Evolutionary conservation across 768 basidiomycete species (phyloP).

Genomic region (Mrakia gelida): DNA sequence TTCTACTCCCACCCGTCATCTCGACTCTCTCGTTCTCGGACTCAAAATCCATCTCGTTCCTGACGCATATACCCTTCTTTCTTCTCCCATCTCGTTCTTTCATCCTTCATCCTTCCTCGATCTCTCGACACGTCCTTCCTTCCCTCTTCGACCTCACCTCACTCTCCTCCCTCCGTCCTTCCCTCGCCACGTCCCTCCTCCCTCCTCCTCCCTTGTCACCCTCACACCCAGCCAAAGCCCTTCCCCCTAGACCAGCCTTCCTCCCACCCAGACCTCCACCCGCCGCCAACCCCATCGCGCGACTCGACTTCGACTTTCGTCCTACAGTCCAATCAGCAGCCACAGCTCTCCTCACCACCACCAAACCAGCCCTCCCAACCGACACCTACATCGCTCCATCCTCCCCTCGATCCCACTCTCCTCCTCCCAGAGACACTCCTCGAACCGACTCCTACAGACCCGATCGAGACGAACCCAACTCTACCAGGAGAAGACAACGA

Average conservation of each 20-base stretch:
- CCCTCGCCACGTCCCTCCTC: background rate
- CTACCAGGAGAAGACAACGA: constrained; percentile 9
- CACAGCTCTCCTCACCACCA: background rate
- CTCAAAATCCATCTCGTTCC: background rate
- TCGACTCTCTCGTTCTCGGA: too few relatives aligned
- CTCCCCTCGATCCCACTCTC: background rate
- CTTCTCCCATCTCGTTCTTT: background rate
- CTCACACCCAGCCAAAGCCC: background rate
- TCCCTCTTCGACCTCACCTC: background rate
- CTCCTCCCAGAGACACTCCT: background rate
- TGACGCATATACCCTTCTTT: background rate
- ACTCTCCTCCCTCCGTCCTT: background rate
- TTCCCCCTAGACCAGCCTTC: background rate
- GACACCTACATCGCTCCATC: constrained; percentile 5
- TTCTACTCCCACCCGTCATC: background rate
- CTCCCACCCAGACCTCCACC: constrained; percentile 9
- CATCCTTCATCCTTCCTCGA: background rate
- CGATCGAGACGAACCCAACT: constrained; percentile 4
- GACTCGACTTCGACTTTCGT: constrained; percentile 17
- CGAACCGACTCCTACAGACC: constrained; percentile 22
- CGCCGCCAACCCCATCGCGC: background rate
- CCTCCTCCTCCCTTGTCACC: background rate
- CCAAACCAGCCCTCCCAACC: constrained; percentile 1
- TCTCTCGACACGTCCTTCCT: background rate
- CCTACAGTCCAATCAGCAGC: constrained; percentile 6